Conservation (phyloP, 2,329 filamentous ascomycete species). For the Coleophoma eucalyptorum region DNA sequence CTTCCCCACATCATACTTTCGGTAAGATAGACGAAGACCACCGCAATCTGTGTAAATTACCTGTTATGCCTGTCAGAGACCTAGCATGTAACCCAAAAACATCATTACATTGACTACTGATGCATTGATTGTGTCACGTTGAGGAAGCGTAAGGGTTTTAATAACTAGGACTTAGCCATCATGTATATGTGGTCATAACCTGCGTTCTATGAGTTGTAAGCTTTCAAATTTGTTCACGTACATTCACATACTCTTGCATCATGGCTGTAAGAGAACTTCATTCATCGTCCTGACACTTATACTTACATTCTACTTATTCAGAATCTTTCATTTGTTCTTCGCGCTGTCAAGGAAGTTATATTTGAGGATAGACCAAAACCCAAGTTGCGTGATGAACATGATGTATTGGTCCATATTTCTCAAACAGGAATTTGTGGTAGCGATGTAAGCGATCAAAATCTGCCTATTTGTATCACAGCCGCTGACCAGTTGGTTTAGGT, state of each 20-base stretch:
- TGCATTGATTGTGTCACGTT: neutral
- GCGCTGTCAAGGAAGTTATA: conserved; percentile 35
- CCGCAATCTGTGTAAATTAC: neutral
- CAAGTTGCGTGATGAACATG: conserved; percentile 30
- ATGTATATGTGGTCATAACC: too few species aligned
- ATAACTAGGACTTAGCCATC: too few species aligned
- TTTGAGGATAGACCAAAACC: conserved; percentile 39
- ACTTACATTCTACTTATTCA: conserved; percentile 9
- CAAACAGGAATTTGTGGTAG: conserved; percentile 67
- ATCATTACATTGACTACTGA: neutral
- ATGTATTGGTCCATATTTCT: conserved; percentile 76
- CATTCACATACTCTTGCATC: too few species aligned
- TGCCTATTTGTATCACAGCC: too few species aligned
- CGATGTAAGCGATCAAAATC: too few species aligned
- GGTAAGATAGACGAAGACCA: neutral
- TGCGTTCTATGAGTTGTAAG: too few species aligned
- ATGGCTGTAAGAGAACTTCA: neutral
- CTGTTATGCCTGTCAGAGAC: neutral
- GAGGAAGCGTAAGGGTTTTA: too few species aligned
- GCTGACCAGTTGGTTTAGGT: too few species aligned
- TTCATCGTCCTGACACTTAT: neutral
- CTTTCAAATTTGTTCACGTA: too few species aligned
- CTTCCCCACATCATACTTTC: too few species aligned
- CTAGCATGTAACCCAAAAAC: too few species aligned
- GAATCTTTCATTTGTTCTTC: conserved; percentile 45